These are phyloP conservation scores for Pleurotus sapidus DNA, from an alignment of 768 basidiomycete species.

Conservation along the genomic window DNA sequence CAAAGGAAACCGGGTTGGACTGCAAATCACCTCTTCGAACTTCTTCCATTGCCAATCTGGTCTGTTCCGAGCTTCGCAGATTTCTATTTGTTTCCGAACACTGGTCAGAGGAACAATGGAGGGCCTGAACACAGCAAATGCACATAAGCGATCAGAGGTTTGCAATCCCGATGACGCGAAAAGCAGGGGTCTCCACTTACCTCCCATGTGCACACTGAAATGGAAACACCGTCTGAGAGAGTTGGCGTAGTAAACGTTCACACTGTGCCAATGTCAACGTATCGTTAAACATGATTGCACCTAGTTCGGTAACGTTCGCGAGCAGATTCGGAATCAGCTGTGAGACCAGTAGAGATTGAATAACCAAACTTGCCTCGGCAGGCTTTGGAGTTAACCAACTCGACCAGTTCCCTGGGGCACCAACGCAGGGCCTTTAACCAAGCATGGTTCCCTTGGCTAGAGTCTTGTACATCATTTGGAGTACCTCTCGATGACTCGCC, in stretches of 20 bases:
- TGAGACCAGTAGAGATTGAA: background rate
- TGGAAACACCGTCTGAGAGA: slow-evolving; percentile 76
- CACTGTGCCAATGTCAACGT: slow-evolving; percentile 66
- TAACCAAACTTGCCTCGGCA: slow-evolving; percentile 69
- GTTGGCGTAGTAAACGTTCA: slow-evolving; percentile 57
- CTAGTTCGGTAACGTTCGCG: slow-evolving; percentile 34
- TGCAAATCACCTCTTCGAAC: slow-evolving; percentile 7
- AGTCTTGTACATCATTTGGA: slow-evolving; percentile 16
- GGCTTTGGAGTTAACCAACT: slow-evolving; percentile 91
- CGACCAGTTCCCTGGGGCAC: slow-evolving; percentile 81
- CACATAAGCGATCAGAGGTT: background rate
- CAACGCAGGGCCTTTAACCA: slow-evolving; percentile 77
- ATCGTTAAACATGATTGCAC: slow-evolving; percentile 98
- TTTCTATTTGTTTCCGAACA: slow-evolving; percentile 6
- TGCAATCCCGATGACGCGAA: background rate
- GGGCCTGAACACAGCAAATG: slow-evolving; percentile 33
- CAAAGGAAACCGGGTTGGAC: slow-evolving; percentile 6
- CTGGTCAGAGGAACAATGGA: slow-evolving; percentile 43
- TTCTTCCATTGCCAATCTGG: background rate
- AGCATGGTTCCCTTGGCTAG: slow-evolving; percentile 26
- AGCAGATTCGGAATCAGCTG: slow-evolving; percentile 2
- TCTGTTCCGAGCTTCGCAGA: slow-evolving; percentile 4
- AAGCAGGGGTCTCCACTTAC: slow-evolving; percentile 28
- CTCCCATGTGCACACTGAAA: slow-evolving; percentile 98
- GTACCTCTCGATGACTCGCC: slow-evolving; percentile 32